Conservation (phyloP, 2,329 filamentous ascomycete species). For the Lachnellula hyalina region DNA sequence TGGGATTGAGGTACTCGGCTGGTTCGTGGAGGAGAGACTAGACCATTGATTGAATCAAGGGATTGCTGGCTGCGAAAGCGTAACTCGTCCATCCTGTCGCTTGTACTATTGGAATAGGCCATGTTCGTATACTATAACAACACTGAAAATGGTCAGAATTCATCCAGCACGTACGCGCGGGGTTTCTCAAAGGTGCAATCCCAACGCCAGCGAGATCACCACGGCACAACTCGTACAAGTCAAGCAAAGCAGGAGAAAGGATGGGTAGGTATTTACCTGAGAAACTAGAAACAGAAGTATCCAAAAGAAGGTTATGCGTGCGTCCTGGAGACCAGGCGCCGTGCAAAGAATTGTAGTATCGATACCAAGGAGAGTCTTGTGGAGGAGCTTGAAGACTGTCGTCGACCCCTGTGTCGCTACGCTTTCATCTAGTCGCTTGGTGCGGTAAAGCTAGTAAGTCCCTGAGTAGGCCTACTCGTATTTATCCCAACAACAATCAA, state of each 20-base stretch:
- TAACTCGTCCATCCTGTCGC: slow-evolving; percentile 70
- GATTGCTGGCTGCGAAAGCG: slow-evolving; percentile 72
- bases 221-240: background rate
- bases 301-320: slow-evolving; percentile 12
- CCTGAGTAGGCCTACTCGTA: background rate
- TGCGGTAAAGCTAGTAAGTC: background rate
- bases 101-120: slow-evolving; percentile 59
- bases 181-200: background rate
- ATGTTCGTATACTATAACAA: slow-evolving; percentile 39
- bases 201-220: background rate
- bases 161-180: slow-evolving; percentile 4
- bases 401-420: too few species aligned
- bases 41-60: slow-evolving; percentile 68
- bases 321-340: slow-evolving; percentile 17
- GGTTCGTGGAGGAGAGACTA: slow-evolving; percentile 69
- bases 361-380: slow-evolving; percentile 5
- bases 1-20: slow-evolving; percentile 49
- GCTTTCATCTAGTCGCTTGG: background rate
- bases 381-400: background rate
- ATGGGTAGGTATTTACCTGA: slow-evolving; percentile 4
- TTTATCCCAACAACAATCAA: background rate
- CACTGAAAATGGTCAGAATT: slow-evolving; percentile 22
- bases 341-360: slow-evolving; percentile 12
- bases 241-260: background rate
- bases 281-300: slow-evolving; percentile 4